phyloP scores from a whole-genome alignment of 2,329 filamentous ascomycete genomes.

The Claviceps monticola region DNA sequence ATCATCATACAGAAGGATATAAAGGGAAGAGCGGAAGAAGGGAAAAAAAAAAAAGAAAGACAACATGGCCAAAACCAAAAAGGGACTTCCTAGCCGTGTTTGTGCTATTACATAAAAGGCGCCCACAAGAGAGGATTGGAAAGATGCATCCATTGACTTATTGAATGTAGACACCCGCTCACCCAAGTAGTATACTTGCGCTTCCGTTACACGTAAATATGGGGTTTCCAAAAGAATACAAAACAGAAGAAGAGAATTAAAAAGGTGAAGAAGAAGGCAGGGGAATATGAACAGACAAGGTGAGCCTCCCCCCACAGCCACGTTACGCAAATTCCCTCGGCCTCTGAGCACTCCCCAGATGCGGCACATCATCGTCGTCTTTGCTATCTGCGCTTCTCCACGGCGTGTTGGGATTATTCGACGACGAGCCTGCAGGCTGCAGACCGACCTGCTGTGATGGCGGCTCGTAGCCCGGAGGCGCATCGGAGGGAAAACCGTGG shows the following conservation, averaged over 20 bases:
- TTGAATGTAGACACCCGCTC: not conserved
- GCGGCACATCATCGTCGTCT: conserved; percentile 18
- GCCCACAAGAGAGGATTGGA: not conserved
- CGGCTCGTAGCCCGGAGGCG: conserved; percentile 21
- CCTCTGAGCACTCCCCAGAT: conserved; percentile 17
- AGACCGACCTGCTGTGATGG: conserved; percentile 19
- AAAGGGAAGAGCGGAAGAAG: no score
- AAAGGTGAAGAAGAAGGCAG: not conserved
- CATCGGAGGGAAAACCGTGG: conserved; percentile 13
- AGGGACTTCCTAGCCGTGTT: no score
- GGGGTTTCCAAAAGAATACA: not conserved
- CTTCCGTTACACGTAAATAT: not conserved
- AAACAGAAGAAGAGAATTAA: not conserved
- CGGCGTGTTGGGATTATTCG: conserved; percentile 11
- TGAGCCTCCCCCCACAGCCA: no score
- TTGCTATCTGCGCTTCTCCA: conserved; percentile 13
- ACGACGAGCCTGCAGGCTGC: conserved; percentile 14
- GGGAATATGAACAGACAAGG: no score
- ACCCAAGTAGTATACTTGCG: not conserved
- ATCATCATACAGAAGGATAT: no score
- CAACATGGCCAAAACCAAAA: no score
- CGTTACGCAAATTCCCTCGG: conserved; percentile 20
- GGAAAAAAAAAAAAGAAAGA: not conserved
- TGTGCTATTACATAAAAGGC: no score
- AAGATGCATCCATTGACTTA: not conserved